Conservation (phyloP, 2,329 filamentous ascomycete species). For the Phyllosticta citribraziliensis region DNA sequence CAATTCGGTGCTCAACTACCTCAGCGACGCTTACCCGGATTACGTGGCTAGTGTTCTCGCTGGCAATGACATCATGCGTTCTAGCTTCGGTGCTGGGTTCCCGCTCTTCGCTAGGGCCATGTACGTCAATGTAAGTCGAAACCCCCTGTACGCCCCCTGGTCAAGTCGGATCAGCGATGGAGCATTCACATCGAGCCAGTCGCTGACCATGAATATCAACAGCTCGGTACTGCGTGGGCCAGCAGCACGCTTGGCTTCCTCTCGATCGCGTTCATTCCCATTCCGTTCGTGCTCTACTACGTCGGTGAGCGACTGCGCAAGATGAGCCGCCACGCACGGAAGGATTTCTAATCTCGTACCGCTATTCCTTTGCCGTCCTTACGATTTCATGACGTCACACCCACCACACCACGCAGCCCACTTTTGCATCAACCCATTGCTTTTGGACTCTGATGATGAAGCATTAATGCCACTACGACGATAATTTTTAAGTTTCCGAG, state of each 20-base stretch:
- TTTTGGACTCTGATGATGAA: neutral
- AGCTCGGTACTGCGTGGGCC: slow-evolving; percentile 33
- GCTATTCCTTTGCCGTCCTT: neutral
- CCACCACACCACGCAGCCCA: neutral
- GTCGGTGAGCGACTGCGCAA: slow-evolving; percentile 32
- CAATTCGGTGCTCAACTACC: slow-evolving; percentile 37
- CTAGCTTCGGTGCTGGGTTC: slow-evolving; percentile 32
- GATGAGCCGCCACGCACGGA: slow-evolving; percentile 32
- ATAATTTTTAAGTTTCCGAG: neutral
- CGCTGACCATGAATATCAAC: slow-evolving; percentile 15
- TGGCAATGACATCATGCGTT: slow-evolving; percentile 35
- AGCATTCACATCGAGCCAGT: neutral
- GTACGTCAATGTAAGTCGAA: slow-evolving; percentile 20
- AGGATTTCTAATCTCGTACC: slow-evolving; percentile 24
- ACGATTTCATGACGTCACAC: neutral
- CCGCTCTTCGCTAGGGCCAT: slow-evolving; percentile 32
- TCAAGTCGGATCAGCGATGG: neutral
- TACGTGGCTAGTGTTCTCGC: slow-evolving; percentile 35
- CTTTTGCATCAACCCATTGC: neutral
- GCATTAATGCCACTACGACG: neutral
- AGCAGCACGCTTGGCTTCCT: slow-evolving; percentile 32
- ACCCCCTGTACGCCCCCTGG: neutral
- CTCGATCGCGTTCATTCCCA: slow-evolving; percentile 35
- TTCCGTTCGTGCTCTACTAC: slow-evolving; percentile 35
- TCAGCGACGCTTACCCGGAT: slow-evolving; percentile 33